A percentile compares a stretch with the other conserved stretches of the same genome.
Conservation (phyloP, 768 basidiomycete species). For the Rhizopogon salebrosus region DNA sequence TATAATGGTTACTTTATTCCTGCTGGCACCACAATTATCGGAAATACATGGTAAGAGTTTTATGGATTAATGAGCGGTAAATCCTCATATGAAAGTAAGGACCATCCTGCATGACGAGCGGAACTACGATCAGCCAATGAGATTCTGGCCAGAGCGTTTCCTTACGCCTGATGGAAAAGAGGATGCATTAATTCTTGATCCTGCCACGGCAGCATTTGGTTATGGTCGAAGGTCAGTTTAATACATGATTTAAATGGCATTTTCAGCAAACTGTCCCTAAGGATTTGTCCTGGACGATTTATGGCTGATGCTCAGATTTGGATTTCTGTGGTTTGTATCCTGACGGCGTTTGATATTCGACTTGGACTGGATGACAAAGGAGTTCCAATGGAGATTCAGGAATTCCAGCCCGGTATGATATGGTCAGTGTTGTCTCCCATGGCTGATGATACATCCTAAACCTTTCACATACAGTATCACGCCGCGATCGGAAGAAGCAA, state of each 20-base stretch:
- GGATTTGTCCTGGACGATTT: conserved; percentile 39
- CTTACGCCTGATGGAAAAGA: conserved; percentile 32
- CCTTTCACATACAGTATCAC: conserved; percentile 24
- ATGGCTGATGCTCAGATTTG: conserved; percentile 38
- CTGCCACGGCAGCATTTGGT: conserved; percentile 27
- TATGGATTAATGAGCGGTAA: background rate
- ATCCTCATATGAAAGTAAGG: conserved; percentile 14
- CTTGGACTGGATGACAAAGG: conserved; percentile 18
- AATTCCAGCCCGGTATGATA: conserved; percentile 26
- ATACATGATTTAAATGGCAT: background rate
- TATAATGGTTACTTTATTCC: conserved; percentile 29
- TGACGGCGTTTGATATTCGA: conserved; percentile 22
- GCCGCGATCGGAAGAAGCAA: conserved; percentile 25
- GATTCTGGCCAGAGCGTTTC: conserved; percentile 36
- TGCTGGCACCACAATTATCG: conserved; percentile 46
- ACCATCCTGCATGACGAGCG: conserved; percentile 34
- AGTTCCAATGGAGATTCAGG: conserved; percentile 10
- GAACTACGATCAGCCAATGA: conserved; percentile 28
- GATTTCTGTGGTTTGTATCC: conserved; percentile 26
- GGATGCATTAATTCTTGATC: conserved; percentile 24
- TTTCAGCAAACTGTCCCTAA: background rate
- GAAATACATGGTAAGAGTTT: conserved; percentile 47
- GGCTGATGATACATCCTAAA: conserved; percentile 22
- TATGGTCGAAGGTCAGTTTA: conserved; percentile 29
- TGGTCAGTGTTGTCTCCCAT: conserved; percentile 14